Conservation (phyloP, 768 basidiomycete genomes). For the Boletellus emodensis region DNA sequence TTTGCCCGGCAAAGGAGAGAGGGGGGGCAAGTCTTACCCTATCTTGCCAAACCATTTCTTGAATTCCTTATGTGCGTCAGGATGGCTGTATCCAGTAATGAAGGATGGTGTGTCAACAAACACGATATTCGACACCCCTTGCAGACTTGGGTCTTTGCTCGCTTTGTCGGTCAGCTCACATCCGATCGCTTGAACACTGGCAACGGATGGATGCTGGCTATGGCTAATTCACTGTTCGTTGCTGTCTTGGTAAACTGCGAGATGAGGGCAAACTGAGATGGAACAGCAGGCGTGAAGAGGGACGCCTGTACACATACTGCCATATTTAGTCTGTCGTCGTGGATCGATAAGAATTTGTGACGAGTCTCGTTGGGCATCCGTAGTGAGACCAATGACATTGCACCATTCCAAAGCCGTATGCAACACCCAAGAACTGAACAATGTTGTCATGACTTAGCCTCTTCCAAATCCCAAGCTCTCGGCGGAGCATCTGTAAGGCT, state of each 20-base stretch:
- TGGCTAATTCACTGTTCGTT: slow-evolving; percentile 1
- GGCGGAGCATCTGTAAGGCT: background rate
- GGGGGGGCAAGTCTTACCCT: background rate
- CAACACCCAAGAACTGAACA: slow-evolving; percentile 1
- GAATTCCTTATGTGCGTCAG: slow-evolving; percentile 6
- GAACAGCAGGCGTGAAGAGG: too few relatives aligned
- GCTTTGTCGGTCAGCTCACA: slow-evolving; percentile 13
- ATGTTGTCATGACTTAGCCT: background rate
- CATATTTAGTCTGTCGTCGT: background rate
- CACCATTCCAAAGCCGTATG: background rate
- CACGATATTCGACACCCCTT: slow-evolving; percentile 8
- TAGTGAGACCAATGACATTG: slow-evolving; percentile 16
- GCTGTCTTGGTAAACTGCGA: slow-evolving; percentile 13
- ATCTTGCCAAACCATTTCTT: background rate
- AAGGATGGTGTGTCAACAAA: slow-evolving; percentile 24
- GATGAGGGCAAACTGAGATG: too few relatives aligned
- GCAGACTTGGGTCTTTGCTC: background rate
- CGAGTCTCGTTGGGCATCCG: slow-evolving; percentile 27
- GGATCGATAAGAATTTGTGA: slow-evolving; percentile 10
- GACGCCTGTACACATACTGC: too few relatives aligned
- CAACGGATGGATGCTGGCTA: slow-evolving; percentile 2
- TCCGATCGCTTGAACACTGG: slow-evolving; percentile 9
- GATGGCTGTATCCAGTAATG: slow-evolving; percentile 6
- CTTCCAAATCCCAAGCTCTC: slow-evolving; percentile 9
- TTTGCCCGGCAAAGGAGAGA: too few relatives aligned